Evolutionary conservation across 306 rosid genomes (phyloP).

Genomic region (Benincasa hispida): DNA sequence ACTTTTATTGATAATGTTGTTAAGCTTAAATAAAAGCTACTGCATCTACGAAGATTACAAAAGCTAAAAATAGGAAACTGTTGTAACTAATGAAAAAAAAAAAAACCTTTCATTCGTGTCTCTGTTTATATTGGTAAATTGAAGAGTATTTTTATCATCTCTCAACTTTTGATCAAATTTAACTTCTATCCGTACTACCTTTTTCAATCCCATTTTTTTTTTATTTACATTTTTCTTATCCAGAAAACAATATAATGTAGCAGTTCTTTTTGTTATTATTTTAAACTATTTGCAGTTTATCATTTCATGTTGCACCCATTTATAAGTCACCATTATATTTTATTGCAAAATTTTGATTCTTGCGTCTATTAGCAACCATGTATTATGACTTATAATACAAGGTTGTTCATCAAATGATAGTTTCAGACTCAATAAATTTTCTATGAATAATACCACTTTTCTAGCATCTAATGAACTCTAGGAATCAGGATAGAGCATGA

Average conservation of each 20-base stretch:
- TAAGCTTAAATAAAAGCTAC: too few species aligned
- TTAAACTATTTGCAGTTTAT: background rate
- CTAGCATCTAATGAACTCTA: too few species aligned
- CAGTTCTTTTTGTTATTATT: background rate
- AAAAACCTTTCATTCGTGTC: background rate
- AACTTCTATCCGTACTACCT: background rate
- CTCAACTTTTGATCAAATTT: background rate
- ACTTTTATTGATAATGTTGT: too few species aligned
- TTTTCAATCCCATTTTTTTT: background rate
- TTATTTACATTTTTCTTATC: background rate
- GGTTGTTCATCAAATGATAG: constrained; percentile 91
- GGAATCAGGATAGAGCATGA: too few species aligned
- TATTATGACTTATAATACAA: constrained; percentile 67
- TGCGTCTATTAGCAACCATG: constrained; percentile 87
- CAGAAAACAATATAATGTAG: background rate
- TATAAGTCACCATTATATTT: background rate
- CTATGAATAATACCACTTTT: too few species aligned
- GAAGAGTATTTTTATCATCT: background rate
- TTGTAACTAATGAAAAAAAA: too few species aligned
- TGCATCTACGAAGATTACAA: too few species aligned
- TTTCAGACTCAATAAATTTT: too few species aligned
- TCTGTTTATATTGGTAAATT: background rate
- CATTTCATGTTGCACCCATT: background rate
- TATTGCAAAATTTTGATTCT: constrained; percentile 17
- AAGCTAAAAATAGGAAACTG: too few species aligned